These are phyloP conservation scores for Viscum album DNA, from an alignment of 177 flowering plant genomes.

Conservation along the genomic window DNA sequence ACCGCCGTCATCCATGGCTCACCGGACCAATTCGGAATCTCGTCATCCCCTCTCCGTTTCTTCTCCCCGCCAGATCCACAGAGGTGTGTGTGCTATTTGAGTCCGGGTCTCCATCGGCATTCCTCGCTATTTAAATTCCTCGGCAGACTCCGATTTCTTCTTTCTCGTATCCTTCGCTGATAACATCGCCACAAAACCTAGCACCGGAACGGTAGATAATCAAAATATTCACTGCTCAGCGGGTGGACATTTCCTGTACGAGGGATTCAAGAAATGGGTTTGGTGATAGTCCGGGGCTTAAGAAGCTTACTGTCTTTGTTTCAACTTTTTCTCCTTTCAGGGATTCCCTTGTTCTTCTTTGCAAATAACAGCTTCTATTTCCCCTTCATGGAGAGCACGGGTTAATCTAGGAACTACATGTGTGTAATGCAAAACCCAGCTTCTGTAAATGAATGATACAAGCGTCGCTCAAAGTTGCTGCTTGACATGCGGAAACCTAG, in stretches of 20 bases:
- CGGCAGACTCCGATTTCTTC: not conserved
- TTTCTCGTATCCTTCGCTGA: too few species aligned
- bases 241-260: not conserved
- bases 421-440: too few species aligned
- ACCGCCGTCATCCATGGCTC: constrained; percentile 51
- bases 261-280: not conserved
- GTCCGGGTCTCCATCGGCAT: not conserved
- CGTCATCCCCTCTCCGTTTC: constrained; percentile 33
- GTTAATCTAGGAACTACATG: too few species aligned
- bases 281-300: not conserved
- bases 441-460: too few species aligned
- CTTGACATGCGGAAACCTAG: too few species aligned
- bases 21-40: constrained; percentile 33
- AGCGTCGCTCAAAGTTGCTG: too few species aligned
- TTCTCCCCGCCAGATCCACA: constrained; percentile 46
- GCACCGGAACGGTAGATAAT: constrained; percentile 2
- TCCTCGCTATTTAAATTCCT: not conserved
- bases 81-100: constrained; percentile 28
- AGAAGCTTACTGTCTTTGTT: not conserved
- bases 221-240: not conserved
- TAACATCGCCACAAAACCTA: not conserved
- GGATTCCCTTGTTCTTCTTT: too few species aligned
- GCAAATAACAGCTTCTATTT: too few species aligned
- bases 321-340: too few species aligned
- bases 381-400: too few species aligned